Evolutionary conservation across 495 filamentous ascomycete species (phyloP).

Genomic region (Annulohypoxylon moriforme): DNA sequence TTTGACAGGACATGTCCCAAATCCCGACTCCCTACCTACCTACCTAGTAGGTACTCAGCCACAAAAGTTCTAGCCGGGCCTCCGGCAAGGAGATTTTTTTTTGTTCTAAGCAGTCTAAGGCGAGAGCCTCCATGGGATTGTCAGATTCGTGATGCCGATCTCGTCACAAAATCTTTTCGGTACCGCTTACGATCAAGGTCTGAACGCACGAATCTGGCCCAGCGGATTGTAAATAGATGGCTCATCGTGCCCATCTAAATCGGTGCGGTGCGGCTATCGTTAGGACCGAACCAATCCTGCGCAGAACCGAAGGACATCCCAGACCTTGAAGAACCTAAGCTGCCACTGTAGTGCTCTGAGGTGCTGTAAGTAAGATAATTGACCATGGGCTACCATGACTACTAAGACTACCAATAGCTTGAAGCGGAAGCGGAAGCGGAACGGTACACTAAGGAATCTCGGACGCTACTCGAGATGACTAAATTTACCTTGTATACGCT

Average conservation of each 20-base stretch:
- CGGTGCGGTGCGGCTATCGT: conserved; percentile 20
- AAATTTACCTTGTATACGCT: conserved; percentile 30
- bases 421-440: conserved; percentile 36
- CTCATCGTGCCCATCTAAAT: conserved; percentile 10
- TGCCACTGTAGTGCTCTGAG: no score
- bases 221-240: neutral
- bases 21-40: conserved; percentile 22
- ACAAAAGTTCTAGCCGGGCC: conserved; percentile 50
- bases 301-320: conserved; percentile 22
- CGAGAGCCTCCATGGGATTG: conserved; percentile 36
- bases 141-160: conserved; percentile 43
- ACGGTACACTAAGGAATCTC: conserved; percentile 35
- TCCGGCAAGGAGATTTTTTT: conserved; percentile 33
- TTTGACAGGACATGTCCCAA: conserved; percentile 31
- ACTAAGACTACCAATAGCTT: conserved; percentile 12
- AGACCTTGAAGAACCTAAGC: conserved; percentile 13
- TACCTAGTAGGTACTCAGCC: conserved; percentile 38
- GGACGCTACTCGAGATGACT: conserved; percentile 39
- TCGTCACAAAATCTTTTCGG: conserved; percentile 27
- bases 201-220: conserved; percentile 24
- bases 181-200: conserved; percentile 24
- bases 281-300: conserved; percentile 20
- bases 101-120: conserved; percentile 5
- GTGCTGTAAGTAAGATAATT: conserved; percentile 2
- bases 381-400: neutral